phyloP scores from a whole-genome alignment of 2,329 filamentous ascomycete species.

The Fusarium tuaranense region DNA sequence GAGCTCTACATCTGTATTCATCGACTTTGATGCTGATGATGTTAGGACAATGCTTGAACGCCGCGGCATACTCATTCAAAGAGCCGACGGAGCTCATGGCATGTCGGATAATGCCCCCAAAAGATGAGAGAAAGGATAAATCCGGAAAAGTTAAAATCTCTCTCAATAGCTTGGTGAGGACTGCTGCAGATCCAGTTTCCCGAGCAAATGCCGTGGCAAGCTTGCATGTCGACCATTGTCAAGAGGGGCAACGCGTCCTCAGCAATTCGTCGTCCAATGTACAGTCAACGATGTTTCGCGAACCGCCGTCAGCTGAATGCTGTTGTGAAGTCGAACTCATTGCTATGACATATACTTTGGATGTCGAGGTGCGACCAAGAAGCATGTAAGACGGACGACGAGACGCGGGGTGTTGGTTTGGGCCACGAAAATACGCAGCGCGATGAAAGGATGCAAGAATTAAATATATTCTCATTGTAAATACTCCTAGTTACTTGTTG shows the following conservation, averaged over 20 bases:
- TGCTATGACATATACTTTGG: too few species aligned
- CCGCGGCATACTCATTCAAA: constrained; percentile 47
- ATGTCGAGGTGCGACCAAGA: too few species aligned
- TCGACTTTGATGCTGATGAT: constrained; percentile 48
- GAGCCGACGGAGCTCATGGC: constrained; percentile 51
- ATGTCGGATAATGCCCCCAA: constrained; percentile 49
- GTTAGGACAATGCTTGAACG: constrained; percentile 45
- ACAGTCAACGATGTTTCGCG: too few species aligned
- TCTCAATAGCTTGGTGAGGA: constrained; percentile 46
- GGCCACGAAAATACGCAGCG: neutral
- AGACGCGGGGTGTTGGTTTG: neutral
- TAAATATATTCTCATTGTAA: neutral
- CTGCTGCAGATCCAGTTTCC: constrained; percentile 39
- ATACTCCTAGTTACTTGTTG: neutral
- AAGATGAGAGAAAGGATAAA: constrained; percentile 47
- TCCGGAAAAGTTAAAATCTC: constrained; percentile 46
- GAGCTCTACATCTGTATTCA: constrained; percentile 43
- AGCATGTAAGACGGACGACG: neutral
- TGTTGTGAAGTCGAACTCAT: too few species aligned
- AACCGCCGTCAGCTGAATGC: too few species aligned
- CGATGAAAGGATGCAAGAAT: too few species aligned
- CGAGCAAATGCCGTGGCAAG: constrained; percentile 16
- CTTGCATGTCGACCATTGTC: constrained; percentile 36
- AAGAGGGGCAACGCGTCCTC: constrained; percentile 32
- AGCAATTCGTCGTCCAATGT: neutral